phyloP scores from a whole-genome alignment of 2,329 filamentous ascomycete species.

The Ilyonectria destructans region DNA sequence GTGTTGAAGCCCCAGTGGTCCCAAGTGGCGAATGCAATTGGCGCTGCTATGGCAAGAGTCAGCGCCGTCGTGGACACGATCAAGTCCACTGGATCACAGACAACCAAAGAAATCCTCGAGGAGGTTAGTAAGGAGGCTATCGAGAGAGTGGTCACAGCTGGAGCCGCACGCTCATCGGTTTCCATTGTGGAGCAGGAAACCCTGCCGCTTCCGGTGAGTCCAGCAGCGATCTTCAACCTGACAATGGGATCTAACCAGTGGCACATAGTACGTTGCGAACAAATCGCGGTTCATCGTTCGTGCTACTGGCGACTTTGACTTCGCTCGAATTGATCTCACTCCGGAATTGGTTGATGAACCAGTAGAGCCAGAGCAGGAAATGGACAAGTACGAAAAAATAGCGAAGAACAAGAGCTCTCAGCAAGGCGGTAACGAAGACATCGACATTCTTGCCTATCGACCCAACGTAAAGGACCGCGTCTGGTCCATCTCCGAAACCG shows the following conservation, averaged over 20 bases:
- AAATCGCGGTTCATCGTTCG: conserved; percentile 72
- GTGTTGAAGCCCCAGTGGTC: conserved; percentile 72
- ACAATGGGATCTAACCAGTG: conserved; percentile 22
- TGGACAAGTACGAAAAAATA: conserved; percentile 42
- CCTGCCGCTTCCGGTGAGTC: conserved; percentile 66
- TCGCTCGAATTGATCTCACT: conserved; percentile 39
- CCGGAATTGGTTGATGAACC: conserved; percentile 20
- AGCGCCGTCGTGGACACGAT: conserved; percentile 69
- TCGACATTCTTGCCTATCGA: conserved; percentile 61
- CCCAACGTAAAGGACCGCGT: conserved; percentile 66
- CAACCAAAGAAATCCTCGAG: conserved; percentile 56
- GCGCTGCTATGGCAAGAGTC: conserved; percentile 74
- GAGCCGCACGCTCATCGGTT: conserved; percentile 62
- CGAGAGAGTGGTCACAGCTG: conserved; percentile 61
- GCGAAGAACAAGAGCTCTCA: conserved; percentile 11
- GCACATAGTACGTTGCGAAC: conserved; percentile 63
- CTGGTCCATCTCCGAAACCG: conserved; percentile 73
- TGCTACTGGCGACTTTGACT: conserved; percentile 73
- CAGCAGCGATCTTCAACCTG: not conserved
- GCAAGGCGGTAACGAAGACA: conserved; percentile 36
- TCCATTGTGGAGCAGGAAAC: conserved; percentile 68
- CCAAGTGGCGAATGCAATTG: conserved; percentile 76
- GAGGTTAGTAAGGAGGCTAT: conserved; percentile 60
- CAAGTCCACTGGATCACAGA: conserved; percentile 62
- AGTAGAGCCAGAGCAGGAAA: conserved; percentile 29